A percentile compares a stretch with the other conserved stretches of the same genome.
phyloP scores from a whole-genome alignment of 148 eudicot genomes.

The Gaultheria prostrata region DNA sequence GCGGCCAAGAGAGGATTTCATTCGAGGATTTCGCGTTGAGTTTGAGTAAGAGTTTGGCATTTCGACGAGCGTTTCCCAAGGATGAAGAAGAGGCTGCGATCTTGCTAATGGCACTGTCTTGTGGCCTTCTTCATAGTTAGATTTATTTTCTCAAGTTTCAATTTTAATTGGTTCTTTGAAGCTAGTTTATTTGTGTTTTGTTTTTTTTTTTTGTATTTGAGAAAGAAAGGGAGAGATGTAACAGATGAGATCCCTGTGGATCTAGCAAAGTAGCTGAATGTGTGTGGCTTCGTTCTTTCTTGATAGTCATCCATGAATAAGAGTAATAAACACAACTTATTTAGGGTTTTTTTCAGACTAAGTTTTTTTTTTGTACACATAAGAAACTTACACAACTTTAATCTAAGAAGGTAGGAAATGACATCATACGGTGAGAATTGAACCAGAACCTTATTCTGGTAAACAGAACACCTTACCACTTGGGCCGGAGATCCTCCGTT shows the following conservation, averaged over 20 bases:
- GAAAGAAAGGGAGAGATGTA: neutral
- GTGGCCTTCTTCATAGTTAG: constrained; percentile 34
- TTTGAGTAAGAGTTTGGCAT: constrained; percentile 16
- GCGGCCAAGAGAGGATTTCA: neutral
- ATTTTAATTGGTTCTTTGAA: neutral
- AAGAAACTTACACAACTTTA: no score
- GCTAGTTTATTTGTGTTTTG: neutral
- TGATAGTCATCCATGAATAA: neutral
- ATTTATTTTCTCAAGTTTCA: neutral
- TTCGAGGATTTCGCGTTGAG: constrained; percentile 25
- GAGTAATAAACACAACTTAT: neutral
- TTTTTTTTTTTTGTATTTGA: neutral
- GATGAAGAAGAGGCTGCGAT: constrained; percentile 70
- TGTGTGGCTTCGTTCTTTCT: neutral
- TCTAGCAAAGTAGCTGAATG: neutral
- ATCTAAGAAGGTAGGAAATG: no score
- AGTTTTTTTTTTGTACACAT: neutral
- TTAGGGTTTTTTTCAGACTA: neutral
- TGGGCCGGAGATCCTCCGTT: no score
- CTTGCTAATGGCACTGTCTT: constrained; percentile 56
- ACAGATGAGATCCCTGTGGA: neutral
- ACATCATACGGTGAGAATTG: no score
- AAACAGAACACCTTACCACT: no score
- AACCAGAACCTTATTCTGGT: no score
- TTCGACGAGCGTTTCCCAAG: constrained; percentile 29